A percentile compares a stretch with the other conserved stretches of the same genome.
Conservation (phyloP, 805 yeast genomes). For the Teunomyces barrocoloradensis region DNA sequence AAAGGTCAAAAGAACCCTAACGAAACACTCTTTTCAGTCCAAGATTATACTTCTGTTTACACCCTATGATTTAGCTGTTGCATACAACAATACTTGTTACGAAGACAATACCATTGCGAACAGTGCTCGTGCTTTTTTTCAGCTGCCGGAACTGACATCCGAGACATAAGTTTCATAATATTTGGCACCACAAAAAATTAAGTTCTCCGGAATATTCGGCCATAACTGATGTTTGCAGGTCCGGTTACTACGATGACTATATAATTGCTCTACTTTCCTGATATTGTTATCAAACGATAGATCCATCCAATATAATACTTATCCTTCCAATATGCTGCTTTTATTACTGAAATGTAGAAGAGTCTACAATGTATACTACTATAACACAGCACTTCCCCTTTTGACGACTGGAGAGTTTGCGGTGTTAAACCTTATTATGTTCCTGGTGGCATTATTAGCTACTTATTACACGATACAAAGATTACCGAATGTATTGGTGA, state of each 20-base stretch:
- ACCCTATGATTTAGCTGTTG: not conserved
- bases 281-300: too few relatives aligned
- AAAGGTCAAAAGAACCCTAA: not conserved
- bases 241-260: not conserved
- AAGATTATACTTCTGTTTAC: not conserved
- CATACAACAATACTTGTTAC: slow-evolving; percentile 6
- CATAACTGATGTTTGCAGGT: not conserved
- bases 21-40: not conserved
- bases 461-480: slow-evolving; percentile 14
- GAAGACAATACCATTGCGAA: slow-evolving; percentile 18
- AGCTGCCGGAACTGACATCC: not conserved
- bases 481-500: slow-evolving; percentile 10
- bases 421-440: slow-evolving; percentile 15
- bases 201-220: not conserved
- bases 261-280: not conserved
- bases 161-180: not conserved
- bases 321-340: not conserved
- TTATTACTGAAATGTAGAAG: not conserved
- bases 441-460: slow-evolving; percentile 10
- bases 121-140: slow-evolving; percentile 6
- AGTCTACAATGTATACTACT: slow-evolving; percentile 20
- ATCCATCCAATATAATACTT: too few relatives aligned
- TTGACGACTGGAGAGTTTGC: slow-evolving; percentile 22
- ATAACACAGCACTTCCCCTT: slow-evolving; percentile 28
- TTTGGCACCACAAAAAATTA: not conserved